These are phyloP conservation scores for Talaromyces sp. DNA, from an alignment of 2,329 filamentous ascomycete species.

Conservation along the genomic window DNA sequence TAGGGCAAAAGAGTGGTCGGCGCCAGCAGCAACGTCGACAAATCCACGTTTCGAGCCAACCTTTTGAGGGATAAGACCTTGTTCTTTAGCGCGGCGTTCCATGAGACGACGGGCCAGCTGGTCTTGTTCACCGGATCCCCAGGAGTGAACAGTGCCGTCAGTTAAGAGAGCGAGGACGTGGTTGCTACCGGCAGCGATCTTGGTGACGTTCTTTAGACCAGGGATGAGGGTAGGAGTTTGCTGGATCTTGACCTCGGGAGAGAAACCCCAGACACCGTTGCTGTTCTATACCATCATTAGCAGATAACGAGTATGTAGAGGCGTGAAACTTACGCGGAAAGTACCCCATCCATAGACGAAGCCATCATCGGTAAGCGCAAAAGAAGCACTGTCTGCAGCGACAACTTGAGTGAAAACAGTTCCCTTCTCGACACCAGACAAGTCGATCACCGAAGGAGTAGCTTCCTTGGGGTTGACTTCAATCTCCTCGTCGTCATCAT, in stretches of 20 bases:
- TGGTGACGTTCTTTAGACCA: slow-evolving; percentile 47
- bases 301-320: not conserved
- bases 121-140: slow-evolving; percentile 62
- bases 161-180: slow-evolving; percentile 53
- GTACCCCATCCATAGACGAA: slow-evolving; percentile 61
- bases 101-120: slow-evolving; percentile 60
- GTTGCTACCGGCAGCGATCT: slow-evolving; percentile 50
- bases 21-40: slow-evolving; percentile 60
- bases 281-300: slow-evolving; percentile 43
- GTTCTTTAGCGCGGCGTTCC: slow-evolving; percentile 48
- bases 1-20: slow-evolving; percentile 74
- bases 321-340: slow-evolving; percentile 49
- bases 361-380: slow-evolving; percentile 59
- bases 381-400: slow-evolving; percentile 58
- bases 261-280: slow-evolving; percentile 57
- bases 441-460: slow-evolving; percentile 51
- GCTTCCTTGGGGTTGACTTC: slow-evolving; percentile 57
- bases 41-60: slow-evolving; percentile 54
- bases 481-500: slow-evolving; percentile 44
- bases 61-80: slow-evolving; percentile 50
- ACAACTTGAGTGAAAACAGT: slow-evolving; percentile 57
- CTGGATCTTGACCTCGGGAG: slow-evolving; percentile 40
- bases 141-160: slow-evolving; percentile 55
- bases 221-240: slow-evolving; percentile 42
- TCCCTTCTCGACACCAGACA: slow-evolving; percentile 49